A percentile compares a stretch with the other conserved stretches of the same genome.
These are phyloP conservation scores for Tricholoma terreum DNA, from an alignment of 768 basidiomycete species.

Conservation along the genomic window DNA sequence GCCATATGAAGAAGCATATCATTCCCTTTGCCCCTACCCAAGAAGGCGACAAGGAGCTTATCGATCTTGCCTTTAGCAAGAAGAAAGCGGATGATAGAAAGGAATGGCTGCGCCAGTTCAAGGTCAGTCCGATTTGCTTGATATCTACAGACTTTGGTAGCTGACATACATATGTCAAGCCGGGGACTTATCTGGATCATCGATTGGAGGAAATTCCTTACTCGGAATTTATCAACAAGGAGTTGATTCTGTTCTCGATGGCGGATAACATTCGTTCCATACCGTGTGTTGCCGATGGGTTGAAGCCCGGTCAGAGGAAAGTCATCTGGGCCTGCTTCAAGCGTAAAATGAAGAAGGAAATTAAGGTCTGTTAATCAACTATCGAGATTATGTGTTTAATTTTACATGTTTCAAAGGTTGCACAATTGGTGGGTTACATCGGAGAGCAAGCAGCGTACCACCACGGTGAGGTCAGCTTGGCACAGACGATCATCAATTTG, in stretches of 20 bases:
- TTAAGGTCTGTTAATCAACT: constrained; percentile 57
- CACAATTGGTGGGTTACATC: constrained; percentile 94
- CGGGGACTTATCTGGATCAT: constrained; percentile 93
- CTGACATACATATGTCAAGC: constrained; percentile 39
- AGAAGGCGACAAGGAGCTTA: constrained; percentile 81
- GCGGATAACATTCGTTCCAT: constrained; percentile 99
- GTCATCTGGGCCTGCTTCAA: constrained; percentile 97
- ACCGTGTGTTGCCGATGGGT: constrained; percentile 87
- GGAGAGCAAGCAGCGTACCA: constrained; percentile 94
- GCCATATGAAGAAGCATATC: constrained; percentile 89
- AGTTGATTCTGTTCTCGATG: constrained; percentile 98
- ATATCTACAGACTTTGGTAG: constrained; percentile 6
- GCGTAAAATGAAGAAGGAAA: constrained; percentile 85
- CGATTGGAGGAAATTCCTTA: constrained; percentile 80
- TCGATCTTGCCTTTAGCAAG: constrained; percentile 99
- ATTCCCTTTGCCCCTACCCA: constrained; percentile 84
- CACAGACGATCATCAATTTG: constrained; percentile 86
- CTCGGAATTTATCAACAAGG: constrained; percentile 96
- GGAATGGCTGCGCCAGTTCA: constrained; percentile 95
- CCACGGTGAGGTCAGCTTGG: constrained; percentile 89
- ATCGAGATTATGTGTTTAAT: not conserved
- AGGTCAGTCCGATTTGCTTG: constrained; percentile 39
- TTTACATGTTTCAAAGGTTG: constrained; percentile 50
- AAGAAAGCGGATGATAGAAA: constrained; percentile 98
- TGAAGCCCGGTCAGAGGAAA: constrained; percentile 97